These are phyloP conservation scores for Sungouiella blattae DNA, from an alignment of 805 yeast genomes.

Conservation along the genomic window DNA sequence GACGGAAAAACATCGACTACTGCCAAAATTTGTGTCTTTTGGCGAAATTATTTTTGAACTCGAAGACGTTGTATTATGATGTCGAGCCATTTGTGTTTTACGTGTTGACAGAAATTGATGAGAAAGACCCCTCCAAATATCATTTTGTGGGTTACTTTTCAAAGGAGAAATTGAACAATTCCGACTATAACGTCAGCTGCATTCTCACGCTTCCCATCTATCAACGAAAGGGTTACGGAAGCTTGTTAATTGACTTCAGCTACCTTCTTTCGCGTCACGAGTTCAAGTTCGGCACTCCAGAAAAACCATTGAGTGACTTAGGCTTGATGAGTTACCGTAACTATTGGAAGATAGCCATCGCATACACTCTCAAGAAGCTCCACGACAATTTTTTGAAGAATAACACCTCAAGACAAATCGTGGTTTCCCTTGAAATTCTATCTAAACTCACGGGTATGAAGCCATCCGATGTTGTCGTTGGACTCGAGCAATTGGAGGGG, in stretches of 20 bases:
- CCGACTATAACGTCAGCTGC: slow-evolving; percentile 84
- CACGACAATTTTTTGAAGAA: slow-evolving; percentile 16
- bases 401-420: slow-evolving; percentile 1
- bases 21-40: slow-evolving; percentile 88
- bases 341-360: slow-evolving; percentile 74
- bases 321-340: slow-evolving; percentile 83
- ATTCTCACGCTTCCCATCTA: slow-evolving; percentile 84
- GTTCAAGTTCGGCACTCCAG: slow-evolving; percentile 85
- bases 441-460: slow-evolving; percentile 79
- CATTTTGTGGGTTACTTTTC: slow-evolving; percentile 94
- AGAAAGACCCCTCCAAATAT: slow-evolving; percentile 37
- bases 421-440: slow-evolving; percentile 56
- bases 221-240: slow-evolving; percentile 88
- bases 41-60: slow-evolving; percentile 84
- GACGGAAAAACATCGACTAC: slow-evolving; percentile 72
- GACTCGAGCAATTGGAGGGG: slow-evolving; percentile 72
- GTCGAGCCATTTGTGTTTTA: slow-evolving; percentile 95
- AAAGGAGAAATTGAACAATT: slow-evolving; percentile 73
- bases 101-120: slow-evolving; percentile 69
- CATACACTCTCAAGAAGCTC: slow-evolving; percentile 41
- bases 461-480: slow-evolving; percentile 80
- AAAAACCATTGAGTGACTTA: slow-evolving; percentile 84
- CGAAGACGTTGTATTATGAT: slow-evolving; percentile 89
- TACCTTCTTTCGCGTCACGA: slow-evolving; percentile 75
- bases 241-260: slow-evolving; percentile 82